Base-by-base conservation (phyloP, 1,139 yeast genomes). In the Maudiozyma humilis region DNA sequence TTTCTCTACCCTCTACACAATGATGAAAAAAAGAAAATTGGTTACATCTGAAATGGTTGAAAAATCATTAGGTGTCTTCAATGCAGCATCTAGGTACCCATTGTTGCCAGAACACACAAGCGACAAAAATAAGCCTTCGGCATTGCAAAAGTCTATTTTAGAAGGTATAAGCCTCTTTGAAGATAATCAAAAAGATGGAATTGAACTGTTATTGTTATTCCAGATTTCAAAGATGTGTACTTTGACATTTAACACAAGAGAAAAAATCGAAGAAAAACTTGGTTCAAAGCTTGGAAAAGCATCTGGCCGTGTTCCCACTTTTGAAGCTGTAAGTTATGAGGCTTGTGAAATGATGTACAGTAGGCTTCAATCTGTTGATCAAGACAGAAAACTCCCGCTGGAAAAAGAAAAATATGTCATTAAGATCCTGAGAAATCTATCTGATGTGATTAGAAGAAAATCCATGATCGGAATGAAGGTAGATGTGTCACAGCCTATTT, bases 61-160 rank as follows among this genome's bases (percentile, higher is more conserved):
- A 45, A 62, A 59, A 12, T 65, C 78, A 16, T 59, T 81, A 37
- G 60, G 63, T 17, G 64, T 73, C 8, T 71, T 82, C 50, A 78
- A 76, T 52, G 70, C 78, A 25, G 76, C 85, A 46, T 76, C 82
- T 1, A 67, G 83, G 44, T 83, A 80, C 57, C 91, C 93, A 0
- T 70, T 82, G 12, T 64, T 82, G 20, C 79, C 82, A 4, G 72
- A 68, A 15, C 67, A 65, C 44, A 60, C 62, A 2, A 54, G 59
- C 7, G 88, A 82, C 55, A 65, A 67, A 31, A 48, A 48, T 5
- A 68, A 64, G 42, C 80, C 82, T 2, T 75, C 87, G 0, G 64
- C 67, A 15, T 63, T 82, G 31, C 91, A 83, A 55, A 51, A 56
- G 1, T 62, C 76, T 0, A 75, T 82, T 0, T 56, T 81, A 20